Evolutionary conservation across 1,284 basidiomycete genomes (phyloP).

Genomic region (Mrakiaceae sp.): DNA sequence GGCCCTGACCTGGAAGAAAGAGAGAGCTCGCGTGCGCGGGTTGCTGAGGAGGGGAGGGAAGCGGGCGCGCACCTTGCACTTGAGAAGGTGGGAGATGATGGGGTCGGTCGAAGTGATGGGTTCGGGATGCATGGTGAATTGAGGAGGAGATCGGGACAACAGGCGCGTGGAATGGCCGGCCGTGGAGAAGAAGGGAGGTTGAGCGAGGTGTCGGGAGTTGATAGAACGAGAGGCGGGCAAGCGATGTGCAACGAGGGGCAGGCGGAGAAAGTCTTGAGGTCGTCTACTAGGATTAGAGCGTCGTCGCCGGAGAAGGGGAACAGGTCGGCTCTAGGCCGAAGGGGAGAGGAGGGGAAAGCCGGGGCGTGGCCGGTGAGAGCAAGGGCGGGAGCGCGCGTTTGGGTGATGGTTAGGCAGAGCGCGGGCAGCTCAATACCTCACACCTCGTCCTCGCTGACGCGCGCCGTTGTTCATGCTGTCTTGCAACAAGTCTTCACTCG

Average conservation of each 20-base stretch:
- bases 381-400: not conserved
- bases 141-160: too few species aligned
- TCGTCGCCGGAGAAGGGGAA: too few species aligned
- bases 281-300: too few species aligned
- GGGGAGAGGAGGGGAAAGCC: not conserved
- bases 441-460: too few species aligned
- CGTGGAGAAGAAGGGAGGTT: not conserved
- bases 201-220: not conserved
- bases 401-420: not conserved
- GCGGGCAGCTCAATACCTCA: too few species aligned
- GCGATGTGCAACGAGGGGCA: too few species aligned
- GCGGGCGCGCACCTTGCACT: conserved; percentile 4
- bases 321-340: not conserved
- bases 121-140: not conserved
- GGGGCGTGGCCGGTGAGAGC: not conserved
- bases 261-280: too few species aligned
- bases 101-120: conserved; percentile 6
- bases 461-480: too few species aligned
- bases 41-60: not conserved
- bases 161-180: not conserved
- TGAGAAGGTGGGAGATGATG: conserved; percentile 12
- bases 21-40: not conserved
- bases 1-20: not conserved
- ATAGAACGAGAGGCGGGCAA: not conserved
- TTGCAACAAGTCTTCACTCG: too few species aligned